These are phyloP conservation scores for Jatropha curcas DNA, from an alignment of 345 rosid genomes.

Conservation along the genomic window DNA sequence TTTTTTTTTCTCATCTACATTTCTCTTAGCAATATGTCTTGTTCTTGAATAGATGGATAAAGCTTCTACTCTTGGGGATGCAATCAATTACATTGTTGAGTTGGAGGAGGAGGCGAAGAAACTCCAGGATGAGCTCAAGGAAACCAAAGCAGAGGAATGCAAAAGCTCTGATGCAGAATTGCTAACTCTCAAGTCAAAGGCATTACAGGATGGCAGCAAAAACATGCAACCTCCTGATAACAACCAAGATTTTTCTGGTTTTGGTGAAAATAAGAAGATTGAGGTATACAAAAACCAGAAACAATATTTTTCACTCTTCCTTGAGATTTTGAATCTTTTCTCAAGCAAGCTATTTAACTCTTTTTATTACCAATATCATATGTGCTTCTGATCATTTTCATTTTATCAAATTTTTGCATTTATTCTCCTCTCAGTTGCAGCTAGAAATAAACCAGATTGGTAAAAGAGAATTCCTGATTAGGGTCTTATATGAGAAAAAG, in stretches of 20 bases:
- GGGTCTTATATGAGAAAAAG: conserved; percentile 42
- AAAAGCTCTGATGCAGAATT: conserved; percentile 22
- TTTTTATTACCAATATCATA: neutral
- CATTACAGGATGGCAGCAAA: conserved; percentile 1
- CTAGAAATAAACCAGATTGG: conserved; percentile 59
- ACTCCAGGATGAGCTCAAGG: conserved; percentile 59
- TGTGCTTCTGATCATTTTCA: neutral
- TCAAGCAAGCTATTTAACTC: neutral
- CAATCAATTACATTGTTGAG: conserved; percentile 66
- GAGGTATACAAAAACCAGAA: conserved; percentile 32
- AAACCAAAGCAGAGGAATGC: conserved; percentile 45
- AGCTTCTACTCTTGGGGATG: conserved; percentile 65
- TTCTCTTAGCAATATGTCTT: neutral
- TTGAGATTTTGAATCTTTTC: neutral
- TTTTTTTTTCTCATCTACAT: neutral
- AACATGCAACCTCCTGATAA: conserved; percentile 15
- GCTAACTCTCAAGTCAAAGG: conserved; percentile 20
- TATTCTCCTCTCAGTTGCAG: conserved; percentile 41
- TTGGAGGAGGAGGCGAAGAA: conserved; percentile 47
- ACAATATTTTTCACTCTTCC: conserved; percentile 4
- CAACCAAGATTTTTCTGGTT: conserved; percentile 19
- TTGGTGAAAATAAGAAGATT: conserved; percentile 1
- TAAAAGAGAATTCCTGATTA: conserved; percentile 51
- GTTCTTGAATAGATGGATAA: conserved; percentile 63
- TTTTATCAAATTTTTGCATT: neutral